Evolutionary conservation across 148 eudicot genomes (phyloP).

Genomic region (Nepenthes mirabilis): DNA sequence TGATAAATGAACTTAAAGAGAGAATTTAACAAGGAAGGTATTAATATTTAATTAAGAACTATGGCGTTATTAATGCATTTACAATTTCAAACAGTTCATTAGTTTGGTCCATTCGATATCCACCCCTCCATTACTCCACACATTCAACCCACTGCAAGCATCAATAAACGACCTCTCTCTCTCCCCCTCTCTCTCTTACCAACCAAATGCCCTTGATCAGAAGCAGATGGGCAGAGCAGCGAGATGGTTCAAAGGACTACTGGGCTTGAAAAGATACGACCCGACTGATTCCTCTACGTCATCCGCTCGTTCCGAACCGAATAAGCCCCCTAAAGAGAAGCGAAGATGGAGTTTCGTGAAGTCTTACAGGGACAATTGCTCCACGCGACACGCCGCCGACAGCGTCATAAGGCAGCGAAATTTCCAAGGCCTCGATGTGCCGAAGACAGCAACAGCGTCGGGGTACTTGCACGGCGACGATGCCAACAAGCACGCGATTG

Average conservation of each 20-base stretch:
- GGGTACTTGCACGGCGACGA: slow-evolving; percentile 6
- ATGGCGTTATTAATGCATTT: too few species aligned
- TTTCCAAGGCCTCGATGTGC: neutral
- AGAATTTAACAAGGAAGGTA: too few species aligned
- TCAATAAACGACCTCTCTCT: neutral
- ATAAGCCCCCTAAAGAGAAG: slow-evolving; percentile 17
- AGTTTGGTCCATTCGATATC: too few species aligned
- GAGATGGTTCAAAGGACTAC: slow-evolving; percentile 40
- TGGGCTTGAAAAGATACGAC: slow-evolving; percentile 29
- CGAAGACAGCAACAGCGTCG: neutral
- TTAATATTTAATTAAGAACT: too few species aligned
- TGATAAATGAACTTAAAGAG: too few species aligned
- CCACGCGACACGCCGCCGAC: neutral
- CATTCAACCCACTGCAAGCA: neutral
- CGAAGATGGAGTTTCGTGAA: slow-evolving; percentile 49
- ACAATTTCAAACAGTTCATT: too few species aligned
- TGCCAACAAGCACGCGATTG: slow-evolving; percentile 43
- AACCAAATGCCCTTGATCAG: slow-evolving; percentile 6
- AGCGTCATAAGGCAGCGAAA: neutral
- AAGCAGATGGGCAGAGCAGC: slow-evolving; percentile 57
- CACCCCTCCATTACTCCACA: too few species aligned
- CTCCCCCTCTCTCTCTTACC: neutral
- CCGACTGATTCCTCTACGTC: slow-evolving; percentile 3
- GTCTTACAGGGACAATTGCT: slow-evolving; percentile 29
- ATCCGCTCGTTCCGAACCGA: neutral